phyloP scores from a whole-genome alignment of 1,284 basidiomycete genomes.

The Pseudozyma pruni region DNA sequence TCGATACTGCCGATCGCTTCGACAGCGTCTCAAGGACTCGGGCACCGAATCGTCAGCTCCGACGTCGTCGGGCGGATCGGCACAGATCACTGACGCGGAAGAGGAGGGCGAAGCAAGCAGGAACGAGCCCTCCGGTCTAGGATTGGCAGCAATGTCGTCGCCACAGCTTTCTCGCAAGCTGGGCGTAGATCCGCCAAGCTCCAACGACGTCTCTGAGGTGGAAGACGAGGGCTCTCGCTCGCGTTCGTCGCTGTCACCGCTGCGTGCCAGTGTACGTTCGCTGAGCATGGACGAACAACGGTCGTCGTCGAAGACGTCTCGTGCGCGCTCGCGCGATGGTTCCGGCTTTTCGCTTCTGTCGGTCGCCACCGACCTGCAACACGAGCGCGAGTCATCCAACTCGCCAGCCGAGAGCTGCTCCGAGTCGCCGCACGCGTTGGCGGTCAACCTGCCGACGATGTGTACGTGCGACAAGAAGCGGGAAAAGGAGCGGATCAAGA shows the following conservation, averaged over 20 bases:
- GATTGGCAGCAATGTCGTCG: not conserved
- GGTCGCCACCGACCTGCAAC: constrained; percentile 8
- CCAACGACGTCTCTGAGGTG: constrained; percentile 30
- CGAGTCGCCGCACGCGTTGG: constrained; percentile 24
- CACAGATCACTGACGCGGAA: constrained; percentile 42
- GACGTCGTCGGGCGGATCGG: constrained; percentile 33
- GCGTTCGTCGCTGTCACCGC: constrained; percentile 15
- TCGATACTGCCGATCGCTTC: constrained; percentile 38
- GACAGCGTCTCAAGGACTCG: constrained; percentile 26
- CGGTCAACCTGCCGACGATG: constrained; percentile 19
- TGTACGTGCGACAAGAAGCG: constrained; percentile 50
- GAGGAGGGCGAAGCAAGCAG: constrained; percentile 14
- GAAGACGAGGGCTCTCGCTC: constrained; percentile 27
- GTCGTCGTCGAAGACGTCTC: constrained; percentile 14
- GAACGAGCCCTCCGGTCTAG: not conserved
- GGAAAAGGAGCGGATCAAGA: constrained; percentile 47
- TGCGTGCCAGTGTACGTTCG: constrained; percentile 41
- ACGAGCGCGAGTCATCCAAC: constrained; percentile 40
- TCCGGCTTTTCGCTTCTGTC: constrained; percentile 14
- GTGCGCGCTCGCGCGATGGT: constrained; percentile 24
- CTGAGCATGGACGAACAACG: constrained; percentile 25
- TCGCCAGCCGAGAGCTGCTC: constrained; percentile 44
- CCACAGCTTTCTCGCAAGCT: not conserved
- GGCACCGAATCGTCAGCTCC: constrained; percentile 23
- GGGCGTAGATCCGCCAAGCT: constrained; percentile 7